Evolutionary conservation across 2,329 filamentous ascomycete genomes (phyloP).

Genomic region (Scorias spongiosa): DNA sequence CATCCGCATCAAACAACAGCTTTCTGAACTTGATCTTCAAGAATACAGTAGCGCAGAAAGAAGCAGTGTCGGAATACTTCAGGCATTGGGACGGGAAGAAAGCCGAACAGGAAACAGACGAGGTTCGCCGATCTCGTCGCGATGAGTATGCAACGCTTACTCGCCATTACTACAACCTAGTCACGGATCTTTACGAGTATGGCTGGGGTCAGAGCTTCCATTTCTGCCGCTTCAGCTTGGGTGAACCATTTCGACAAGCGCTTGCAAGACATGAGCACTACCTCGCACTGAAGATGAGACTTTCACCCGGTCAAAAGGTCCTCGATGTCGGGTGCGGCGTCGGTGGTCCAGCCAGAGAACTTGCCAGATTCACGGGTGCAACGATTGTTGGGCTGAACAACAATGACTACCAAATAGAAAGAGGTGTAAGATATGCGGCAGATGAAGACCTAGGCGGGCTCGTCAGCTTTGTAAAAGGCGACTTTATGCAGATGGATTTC

Average conservation of each 20-base stretch:
- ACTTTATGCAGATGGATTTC: conserved; percentile 17
- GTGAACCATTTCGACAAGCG: conserved; percentile 71
- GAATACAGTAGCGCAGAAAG: conserved; percentile 57
- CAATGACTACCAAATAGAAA: conserved; percentile 16
- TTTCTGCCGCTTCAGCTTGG: conserved; percentile 75
- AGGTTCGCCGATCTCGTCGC: conserved; percentile 54
- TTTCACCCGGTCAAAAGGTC: conserved; percentile 13
- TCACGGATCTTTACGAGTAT: conserved; percentile 91
- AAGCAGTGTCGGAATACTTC: conserved; percentile 73
- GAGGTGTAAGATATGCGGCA: conserved; percentile 45
- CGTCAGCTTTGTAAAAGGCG: conserved; percentile 67
- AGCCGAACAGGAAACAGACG: conserved; percentile 59
- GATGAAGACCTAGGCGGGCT: conserved; percentile 64
- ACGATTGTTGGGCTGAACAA: conserved; percentile 16
- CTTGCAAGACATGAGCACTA: conserved; percentile 38
- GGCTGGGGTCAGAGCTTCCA: conserved; percentile 91
- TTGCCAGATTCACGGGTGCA: conserved; percentile 15
- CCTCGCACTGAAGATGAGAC: conserved; percentile 11
- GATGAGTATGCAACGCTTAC: conserved; percentile 45
- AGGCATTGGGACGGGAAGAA: conserved; percentile 79
- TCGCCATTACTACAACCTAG: conserved; percentile 70
- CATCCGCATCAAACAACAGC: no score
- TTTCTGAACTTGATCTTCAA: conserved; percentile 30
- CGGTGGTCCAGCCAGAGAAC: conserved; percentile 16
- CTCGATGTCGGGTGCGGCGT: conserved; percentile 21